Evolutionary conservation across 257 asterid species (phyloP), one percentile per base, ranked within the genome.

Genomic region (Lithospermum erythrorhizon): DNA sequence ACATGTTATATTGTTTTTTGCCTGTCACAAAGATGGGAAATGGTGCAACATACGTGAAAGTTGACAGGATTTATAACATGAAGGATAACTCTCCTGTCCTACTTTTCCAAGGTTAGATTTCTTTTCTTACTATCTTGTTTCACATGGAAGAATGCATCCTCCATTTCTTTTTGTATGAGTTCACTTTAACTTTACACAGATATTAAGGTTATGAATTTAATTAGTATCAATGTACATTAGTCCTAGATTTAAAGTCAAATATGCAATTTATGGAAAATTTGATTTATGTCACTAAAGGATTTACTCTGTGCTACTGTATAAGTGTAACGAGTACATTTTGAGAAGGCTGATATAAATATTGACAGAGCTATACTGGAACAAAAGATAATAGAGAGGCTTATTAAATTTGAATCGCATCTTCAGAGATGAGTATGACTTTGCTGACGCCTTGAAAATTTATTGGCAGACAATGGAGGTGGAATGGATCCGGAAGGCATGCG

Each of bases 401-500:
- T 13, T 41, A 11, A 41, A 41, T 41, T 41, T 41, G 5, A 8
- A 41, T 41, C 4, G 15, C 1, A 41, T 41, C 49, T 41, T 13
- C 13, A 41, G 4, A 41, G n/a, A n/a, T n/a, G n/a, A n/a, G 49
- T 18, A 11, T 14, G 1, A 8, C 5, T 73, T 65, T 51, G 67
- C 49, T 45, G 21, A 62, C 59, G 29, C 37, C 67, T 25, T 35
- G 32, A 47, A 17, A 5, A 16, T 17, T 61, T 60, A 55, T 11
- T 68, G 22, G 79, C 85, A 89, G 97, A 89, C 65, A 91, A 89
- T 70, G 97, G 97, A 61, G 89, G 94, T 65, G 95, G 97, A 69
- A 89, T 89, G 97, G 78, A 78, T 76, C 95, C 97, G 53, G 95
- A 84, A 56, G 21, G 82, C 51, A 79, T 89, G 72, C 84, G 95